These are phyloP conservation scores for Skeletonema menzelii DNA, from an alignment of 108 stramenopile species.

Conservation along the genomic window DNA sequence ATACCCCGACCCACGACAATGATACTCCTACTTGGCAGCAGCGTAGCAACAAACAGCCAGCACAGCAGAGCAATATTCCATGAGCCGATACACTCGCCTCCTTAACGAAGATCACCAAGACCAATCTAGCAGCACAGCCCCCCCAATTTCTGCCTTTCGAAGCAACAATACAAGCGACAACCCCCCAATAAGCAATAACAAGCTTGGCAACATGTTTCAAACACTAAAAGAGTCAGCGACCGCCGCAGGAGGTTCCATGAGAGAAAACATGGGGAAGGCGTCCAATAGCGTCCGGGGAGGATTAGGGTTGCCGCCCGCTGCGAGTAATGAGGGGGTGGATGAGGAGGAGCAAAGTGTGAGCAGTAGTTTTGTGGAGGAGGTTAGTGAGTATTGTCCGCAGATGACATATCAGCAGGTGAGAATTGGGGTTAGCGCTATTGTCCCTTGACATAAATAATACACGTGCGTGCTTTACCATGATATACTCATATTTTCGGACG, in stretches of 20 bases:
- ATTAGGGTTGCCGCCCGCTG: constrained; percentile 15
- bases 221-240: constrained; percentile 35
- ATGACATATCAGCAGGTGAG: constrained; percentile 80
- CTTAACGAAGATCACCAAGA: constrained; percentile 27
- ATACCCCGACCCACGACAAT: too few species aligned
- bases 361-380: constrained; percentile 54
- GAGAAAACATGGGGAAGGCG: constrained; percentile 20
- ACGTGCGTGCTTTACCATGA: too few species aligned
- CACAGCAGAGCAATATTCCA: background rate
- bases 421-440: background rate
- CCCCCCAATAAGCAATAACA: constrained; percentile 4
- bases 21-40: too few species aligned
- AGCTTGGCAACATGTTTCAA: constrained; percentile 20
- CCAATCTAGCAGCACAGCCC: background rate
- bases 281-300: constrained; percentile 11
- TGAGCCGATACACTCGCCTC: constrained; percentile 41
- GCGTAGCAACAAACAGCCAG: too few species aligned
- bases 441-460: background rate
- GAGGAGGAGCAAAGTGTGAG: constrained; percentile 26
- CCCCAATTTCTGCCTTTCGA: constrained; percentile 5
- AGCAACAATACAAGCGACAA: background rate
- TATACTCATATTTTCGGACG: too few species aligned
- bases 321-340: background rate
- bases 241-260: constrained; percentile 8
- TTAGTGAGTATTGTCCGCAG: constrained; percentile 76